Conservation (phyloP, 148 eudicot species). For the Rhododendron henanense region DNA sequence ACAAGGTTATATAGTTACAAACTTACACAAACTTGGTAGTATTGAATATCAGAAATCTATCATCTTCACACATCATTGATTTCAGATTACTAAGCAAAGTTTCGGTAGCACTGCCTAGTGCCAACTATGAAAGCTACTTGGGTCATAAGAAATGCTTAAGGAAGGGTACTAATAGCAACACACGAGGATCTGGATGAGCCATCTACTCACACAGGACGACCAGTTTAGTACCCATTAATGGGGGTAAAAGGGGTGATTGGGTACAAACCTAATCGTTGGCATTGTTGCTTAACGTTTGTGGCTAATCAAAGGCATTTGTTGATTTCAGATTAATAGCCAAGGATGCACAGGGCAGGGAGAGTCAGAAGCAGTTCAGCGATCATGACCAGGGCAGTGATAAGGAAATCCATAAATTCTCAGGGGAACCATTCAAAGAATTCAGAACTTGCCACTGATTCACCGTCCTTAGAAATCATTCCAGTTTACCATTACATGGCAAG, state of each 20-base stretch:
- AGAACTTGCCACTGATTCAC: not conserved
- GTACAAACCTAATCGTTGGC: not conserved
- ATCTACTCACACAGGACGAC: not conserved
- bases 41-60: not conserved
- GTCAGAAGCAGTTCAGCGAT: not conserved
- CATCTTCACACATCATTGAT: not conserved
- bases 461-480: not conserved
- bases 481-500: conserved; percentile 1
- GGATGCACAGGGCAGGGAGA: not conserved
- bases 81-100: not conserved
- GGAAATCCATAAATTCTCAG: not conserved
- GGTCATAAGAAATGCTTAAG: not conserved
- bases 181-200: not conserved
- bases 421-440: not conserved
- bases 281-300: not conserved
- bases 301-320: not conserved
- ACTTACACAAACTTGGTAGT: not conserved
- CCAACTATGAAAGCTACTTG: not conserved
- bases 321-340: not conserved
- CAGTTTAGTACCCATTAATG: not conserved
- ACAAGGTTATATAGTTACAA: not conserved
- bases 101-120: not conserved
- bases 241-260: not conserved
- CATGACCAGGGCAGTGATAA: not conserved
- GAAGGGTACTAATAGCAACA: not conserved